Percentiles rank a stretch among this genome's conserved stretches.
Conservation (phyloP, 1,284 basidiomycete genomes). For the Irpex rosettiformis region DNA sequence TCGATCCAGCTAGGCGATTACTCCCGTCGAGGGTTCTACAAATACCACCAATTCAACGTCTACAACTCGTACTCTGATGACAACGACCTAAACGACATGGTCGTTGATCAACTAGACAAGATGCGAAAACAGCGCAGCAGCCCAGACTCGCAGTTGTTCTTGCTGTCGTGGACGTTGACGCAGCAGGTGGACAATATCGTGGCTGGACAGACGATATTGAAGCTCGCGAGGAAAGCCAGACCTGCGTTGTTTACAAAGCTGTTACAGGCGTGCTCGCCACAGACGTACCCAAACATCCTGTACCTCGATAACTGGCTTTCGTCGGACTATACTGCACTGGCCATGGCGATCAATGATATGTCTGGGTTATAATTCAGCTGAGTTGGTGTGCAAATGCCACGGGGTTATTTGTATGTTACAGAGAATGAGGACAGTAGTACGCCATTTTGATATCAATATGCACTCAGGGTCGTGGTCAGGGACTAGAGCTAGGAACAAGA, state of each 20-base stretch:
- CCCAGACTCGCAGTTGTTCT: background rate
- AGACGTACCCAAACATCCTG: conserved; percentile 7
- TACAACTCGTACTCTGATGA: conserved; percentile 4
- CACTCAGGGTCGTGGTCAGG: too few relatives aligned
- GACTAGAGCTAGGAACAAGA: too few relatives aligned
- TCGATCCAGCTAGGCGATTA: background rate
- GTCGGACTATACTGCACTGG: conserved; percentile 3
- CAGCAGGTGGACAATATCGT: conserved; percentile 5
- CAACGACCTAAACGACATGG: background rate
- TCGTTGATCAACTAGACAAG: conserved; percentile 6
- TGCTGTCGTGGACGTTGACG: conserved; percentile 10
- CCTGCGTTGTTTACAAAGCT: background rate
- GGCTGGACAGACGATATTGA: background rate
- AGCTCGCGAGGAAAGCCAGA: background rate
- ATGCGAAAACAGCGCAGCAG: background rate
- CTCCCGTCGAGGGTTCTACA: conserved; percentile 3
- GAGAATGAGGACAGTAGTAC: too few relatives aligned
- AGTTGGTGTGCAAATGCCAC: too few relatives aligned
- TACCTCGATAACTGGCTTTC: conserved; percentile 5
- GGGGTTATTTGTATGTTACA: too few relatives aligned
- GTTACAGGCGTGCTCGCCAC: background rate
- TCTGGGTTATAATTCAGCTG: background rate
- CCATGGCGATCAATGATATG: conserved; percentile 4
- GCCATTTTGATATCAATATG: too few relatives aligned
- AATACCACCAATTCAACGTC: background rate